Percentiles rank a stretch among this genome's conserved stretches.
Evolutionary conservation across 257 asterid genomes (phyloP).

Genomic region (Ballota nigra): DNA sequence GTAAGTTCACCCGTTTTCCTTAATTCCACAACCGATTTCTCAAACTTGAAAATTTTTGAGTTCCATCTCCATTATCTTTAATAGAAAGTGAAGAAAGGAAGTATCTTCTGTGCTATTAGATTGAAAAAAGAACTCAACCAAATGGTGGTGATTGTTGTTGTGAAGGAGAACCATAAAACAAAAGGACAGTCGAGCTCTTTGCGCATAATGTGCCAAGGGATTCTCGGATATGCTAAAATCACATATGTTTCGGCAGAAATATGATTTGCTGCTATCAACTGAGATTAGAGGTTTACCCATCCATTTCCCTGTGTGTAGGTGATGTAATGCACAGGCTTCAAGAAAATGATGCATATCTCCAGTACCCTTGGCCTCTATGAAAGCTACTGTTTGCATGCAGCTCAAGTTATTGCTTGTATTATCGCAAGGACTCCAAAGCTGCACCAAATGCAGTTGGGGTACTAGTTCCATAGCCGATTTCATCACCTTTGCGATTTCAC

Average conservation of each 20-base stretch:
- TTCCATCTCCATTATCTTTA: neutral
- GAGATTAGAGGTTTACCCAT: neutral
- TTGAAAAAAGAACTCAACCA: neutral
- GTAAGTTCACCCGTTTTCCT: neutral
- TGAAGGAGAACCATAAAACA: neutral
- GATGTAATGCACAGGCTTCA: neutral
- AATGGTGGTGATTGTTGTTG: neutral
- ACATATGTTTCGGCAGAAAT: neutral
- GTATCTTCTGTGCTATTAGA: neutral
- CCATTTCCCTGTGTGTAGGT: neutral
- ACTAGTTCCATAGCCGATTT: neutral
- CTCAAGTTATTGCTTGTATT: neutral
- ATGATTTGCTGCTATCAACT: neutral
- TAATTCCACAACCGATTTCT: neutral
- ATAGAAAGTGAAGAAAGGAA: neutral
- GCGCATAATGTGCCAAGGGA: constrained; percentile 19
- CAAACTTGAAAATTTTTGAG: neutral
- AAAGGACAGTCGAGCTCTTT: neutral
- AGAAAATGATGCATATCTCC: neutral
- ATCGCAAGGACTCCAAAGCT: constrained; percentile 18
- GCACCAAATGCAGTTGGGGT: constrained; percentile 16
- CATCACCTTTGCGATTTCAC: neutral
- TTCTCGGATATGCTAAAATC: neutral
- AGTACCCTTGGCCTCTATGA: neutral
- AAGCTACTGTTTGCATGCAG: neutral